Conservation (phyloP, 176 grass and related monocot species). For the Bothriochloa decipiens region DNA sequence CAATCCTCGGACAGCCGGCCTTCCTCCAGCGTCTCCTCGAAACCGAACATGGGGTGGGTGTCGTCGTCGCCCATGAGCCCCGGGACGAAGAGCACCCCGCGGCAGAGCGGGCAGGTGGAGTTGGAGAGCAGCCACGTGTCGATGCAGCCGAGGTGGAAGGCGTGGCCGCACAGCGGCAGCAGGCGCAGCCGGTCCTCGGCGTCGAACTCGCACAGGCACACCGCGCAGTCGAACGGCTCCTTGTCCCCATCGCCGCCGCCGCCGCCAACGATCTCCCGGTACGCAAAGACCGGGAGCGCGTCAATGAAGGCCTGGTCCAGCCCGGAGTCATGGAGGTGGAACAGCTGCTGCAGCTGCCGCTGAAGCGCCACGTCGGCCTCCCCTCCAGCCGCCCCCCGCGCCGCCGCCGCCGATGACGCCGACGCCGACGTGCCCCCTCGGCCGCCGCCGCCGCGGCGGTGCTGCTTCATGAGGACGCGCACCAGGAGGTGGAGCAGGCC, state of each 20-base stretch:
- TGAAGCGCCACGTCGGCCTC: conserved; percentile 61
- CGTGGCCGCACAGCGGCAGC: conserved; percentile 82
- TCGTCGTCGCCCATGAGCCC: conserved; percentile 49
- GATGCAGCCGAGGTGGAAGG: conserved; percentile 87
- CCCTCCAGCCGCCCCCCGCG: background rate
- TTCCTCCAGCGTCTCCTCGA: conserved; percentile 61
- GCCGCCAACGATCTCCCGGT: conserved; percentile 68
- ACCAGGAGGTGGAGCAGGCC: conserved; percentile 87
- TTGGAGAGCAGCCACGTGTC: conserved; percentile 97
- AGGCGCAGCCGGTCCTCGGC: conserved; percentile 71
- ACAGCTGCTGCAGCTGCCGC: conserved; percentile 88
- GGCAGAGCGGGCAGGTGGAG: conserved; percentile 89
- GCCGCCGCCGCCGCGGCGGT: conserved; percentile 37
- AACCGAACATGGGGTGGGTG: conserved; percentile 55
- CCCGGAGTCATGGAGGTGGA: conserved; percentile 91
- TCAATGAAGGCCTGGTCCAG: conserved; percentile 93
- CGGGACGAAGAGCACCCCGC: conserved; percentile 62
- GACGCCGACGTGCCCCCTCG: background rate
- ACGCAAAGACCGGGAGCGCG: conserved; percentile 85
- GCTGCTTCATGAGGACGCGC: conserved; percentile 72
- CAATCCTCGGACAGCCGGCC: conserved; percentile 30
- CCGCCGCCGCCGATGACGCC: background rate
- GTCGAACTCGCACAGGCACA: conserved; percentile 87
- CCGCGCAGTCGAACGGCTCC: conserved; percentile 94
- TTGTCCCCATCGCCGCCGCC: conserved; percentile 61